Evolutionary conservation across 2,329 filamentous ascomycete genomes (phyloP).

Genomic region (Aspergillus tamarii): DNA sequence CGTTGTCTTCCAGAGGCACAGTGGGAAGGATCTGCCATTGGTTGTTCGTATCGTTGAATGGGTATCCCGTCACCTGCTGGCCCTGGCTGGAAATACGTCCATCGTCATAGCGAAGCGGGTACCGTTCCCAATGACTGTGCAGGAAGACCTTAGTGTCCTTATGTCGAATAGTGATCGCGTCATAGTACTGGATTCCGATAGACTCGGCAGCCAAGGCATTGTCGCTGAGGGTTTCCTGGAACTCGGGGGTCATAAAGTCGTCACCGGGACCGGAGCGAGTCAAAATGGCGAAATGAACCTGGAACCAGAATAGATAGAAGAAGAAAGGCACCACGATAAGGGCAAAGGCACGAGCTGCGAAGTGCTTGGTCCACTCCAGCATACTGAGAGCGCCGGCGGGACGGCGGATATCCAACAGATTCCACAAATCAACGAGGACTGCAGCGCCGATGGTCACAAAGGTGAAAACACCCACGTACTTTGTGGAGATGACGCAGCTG

Average conservation of each 20-base stretch:
- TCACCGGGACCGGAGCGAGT: conserved; percentile 89
- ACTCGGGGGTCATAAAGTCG: conserved; percentile 98
- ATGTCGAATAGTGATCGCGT: conserved; percentile 83
- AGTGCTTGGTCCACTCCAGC: conserved; percentile 83
- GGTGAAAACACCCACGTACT: conserved; percentile 95
- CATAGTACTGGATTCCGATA: conserved; percentile 85
- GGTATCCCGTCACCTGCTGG: conserved; percentile 97
- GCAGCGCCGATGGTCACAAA: conserved; percentile 96
- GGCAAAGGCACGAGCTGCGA: conserved; percentile 80
- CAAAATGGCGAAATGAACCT: conserved; percentile 94
- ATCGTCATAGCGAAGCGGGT: conserved; percentile 95
- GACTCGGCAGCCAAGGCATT: conserved; percentile 90
- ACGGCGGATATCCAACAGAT: conserved; percentile 85
- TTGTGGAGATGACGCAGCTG: conserved; percentile 97
- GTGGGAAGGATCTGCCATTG: conserved; percentile 89
- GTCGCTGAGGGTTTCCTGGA: conserved; percentile 95
- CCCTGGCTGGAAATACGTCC: conserved; percentile 96
- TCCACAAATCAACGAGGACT: conserved; percentile 93
- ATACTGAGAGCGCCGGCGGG: conserved; percentile 79
- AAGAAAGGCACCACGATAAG: conserved; percentile 91
- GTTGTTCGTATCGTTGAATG: conserved; percentile 98
- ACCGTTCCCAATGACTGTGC: conserved; percentile 86
- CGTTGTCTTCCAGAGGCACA: conserved; percentile 54
- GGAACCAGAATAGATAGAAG: conserved; percentile 99
- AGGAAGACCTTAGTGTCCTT: conserved; percentile 97